Conservation (phyloP, 352 stramenopile genomes). For the Phytophthora tubulina region DNA sequence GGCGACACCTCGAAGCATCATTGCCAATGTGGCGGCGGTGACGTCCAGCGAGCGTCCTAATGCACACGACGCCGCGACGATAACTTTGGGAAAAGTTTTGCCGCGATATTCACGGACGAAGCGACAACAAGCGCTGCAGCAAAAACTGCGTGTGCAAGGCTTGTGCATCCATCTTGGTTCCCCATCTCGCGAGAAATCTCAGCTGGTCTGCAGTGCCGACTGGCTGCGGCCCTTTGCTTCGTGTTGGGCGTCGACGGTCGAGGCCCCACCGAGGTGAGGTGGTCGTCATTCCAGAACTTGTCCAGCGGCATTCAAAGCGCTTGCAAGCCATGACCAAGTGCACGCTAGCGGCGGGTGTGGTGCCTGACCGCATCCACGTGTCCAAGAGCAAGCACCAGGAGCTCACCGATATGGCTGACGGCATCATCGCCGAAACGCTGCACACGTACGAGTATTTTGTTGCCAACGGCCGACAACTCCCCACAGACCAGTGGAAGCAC, state of each 20-base stretch:
- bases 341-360: background rate
- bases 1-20: background rate
- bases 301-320: background rate
- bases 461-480: conserved; percentile 44
- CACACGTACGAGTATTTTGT: conserved; percentile 65
- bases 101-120: conserved; percentile 16
- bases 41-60: conserved; percentile 8
- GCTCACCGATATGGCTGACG: conserved; percentile 58
- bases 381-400: conserved; percentile 44
- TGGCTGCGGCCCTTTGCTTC: conserved; percentile 22
- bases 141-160: conserved; percentile 18
- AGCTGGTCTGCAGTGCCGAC: conserved; percentile 14
- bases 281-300: conserved; percentile 29
- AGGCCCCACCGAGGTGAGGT: conserved; percentile 25
- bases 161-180: conserved; percentile 20
- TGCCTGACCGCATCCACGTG: conserved; percentile 30
- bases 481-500: conserved; percentile 59
- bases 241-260: background rate
- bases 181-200: conserved; percentile 35
- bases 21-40: conserved; percentile 12
- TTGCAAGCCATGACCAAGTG: conserved; percentile 24
- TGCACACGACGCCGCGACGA: conserved; percentile 22
- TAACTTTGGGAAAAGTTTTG: conserved; percentile 27
- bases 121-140: conserved; percentile 22
- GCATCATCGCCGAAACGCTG: conserved; percentile 66